A percentile compares a stretch with the other conserved stretches of the same genome.
These are phyloP conservation scores for Crithidia acanthocephali DNA, from an alignment of 208 protist species.

Conservation along the genomic window DNA sequence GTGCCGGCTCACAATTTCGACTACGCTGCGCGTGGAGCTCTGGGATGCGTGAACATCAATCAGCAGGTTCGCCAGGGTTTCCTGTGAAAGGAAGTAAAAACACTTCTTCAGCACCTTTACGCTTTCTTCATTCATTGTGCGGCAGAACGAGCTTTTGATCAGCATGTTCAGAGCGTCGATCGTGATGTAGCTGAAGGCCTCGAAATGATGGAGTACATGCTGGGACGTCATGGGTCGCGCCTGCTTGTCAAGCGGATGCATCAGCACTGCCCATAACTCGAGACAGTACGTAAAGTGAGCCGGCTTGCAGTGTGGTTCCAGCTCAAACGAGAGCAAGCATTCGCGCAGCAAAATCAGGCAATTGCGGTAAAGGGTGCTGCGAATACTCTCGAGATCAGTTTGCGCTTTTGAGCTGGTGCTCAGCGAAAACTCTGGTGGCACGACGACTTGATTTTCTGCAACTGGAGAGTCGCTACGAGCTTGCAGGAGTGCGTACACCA, in stretches of 20 bases:
- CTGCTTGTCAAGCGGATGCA: slow-evolving; percentile 52
- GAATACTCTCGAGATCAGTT: slow-evolving; percentile 50
- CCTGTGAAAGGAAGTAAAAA: slow-evolving; percentile 42
- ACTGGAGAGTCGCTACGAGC: slow-evolving; percentile 3
- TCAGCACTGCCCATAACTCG: slow-evolving; percentile 76
- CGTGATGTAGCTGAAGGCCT: slow-evolving; percentile 70
- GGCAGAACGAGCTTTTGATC: slow-evolving; percentile 69
- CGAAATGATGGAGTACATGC: slow-evolving; percentile 72
- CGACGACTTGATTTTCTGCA: neutral
- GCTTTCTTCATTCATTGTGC: slow-evolving; percentile 54
- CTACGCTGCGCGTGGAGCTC: slow-evolving; percentile 3
- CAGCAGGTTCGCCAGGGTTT: slow-evolving; percentile 38
- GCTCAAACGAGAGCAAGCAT: slow-evolving; percentile 62
- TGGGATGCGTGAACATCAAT: slow-evolving; percentile 33
- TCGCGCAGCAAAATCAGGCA: slow-evolving; percentile 63
- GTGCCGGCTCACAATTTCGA: slow-evolving; percentile 18
- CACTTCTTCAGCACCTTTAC: slow-evolving; percentile 49
- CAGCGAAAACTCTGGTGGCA: slow-evolving; percentile 23
- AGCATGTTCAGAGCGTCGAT: slow-evolving; percentile 66
- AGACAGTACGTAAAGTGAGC: slow-evolving; percentile 76
- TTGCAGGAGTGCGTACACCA: slow-evolving; percentile 31
- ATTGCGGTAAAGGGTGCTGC: slow-evolving; percentile 65
- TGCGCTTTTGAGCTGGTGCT: slow-evolving; percentile 24
- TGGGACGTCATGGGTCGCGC: slow-evolving; percentile 29
- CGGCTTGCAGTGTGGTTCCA: slow-evolving; percentile 51